Base-by-base conservation (phyloP, 495 filamentous ascomycete genomes). In the Penicillium goetzii region DNA sequence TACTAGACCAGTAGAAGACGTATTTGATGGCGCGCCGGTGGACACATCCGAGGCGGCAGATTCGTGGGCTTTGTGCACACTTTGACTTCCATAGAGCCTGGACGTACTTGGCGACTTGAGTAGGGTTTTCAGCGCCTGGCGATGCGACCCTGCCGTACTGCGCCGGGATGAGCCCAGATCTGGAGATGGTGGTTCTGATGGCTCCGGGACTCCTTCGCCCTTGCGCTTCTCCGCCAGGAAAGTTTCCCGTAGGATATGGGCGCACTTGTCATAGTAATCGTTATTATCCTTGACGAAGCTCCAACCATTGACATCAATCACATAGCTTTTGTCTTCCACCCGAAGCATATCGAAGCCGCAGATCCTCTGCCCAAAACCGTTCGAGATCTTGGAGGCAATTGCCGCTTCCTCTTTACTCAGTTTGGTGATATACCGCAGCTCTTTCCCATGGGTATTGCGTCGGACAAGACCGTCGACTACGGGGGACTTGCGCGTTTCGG, bases 281-380 rank as follows among this genome's bases (percentile, higher is more conserved):
- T 97, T 92, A 71, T 99, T 99, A 76, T 99, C 95, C 76, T 99
- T 99, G 71, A 99, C 95, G 71, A 99, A 99, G 70, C 94, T 97
- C 95, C 95, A 99, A 19, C 95, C 95, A 74, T 99, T 99, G 62
- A 99, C 96, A 71, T 99, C 95, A 63, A 99, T 98, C 15, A 99
- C 95, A 76, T 91, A 98, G 74, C 94, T 98, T 76, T 89, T 92
- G 17, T 91, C 91, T 28, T 85, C 88, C 3, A 91, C 90, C 19
- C 95, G 88, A 57, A 99, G 84, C 68, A 99, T 84, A 73, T 99
- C 95, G 72, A 99, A 99, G 4, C 95, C 95, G 73, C 95, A 99
- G 15, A 99, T 93, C 41, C 91, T 80, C 75, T 99, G 95, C 8
- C 93, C 96, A 76, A 99, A 99, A 3, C 91, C 89, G 59, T 88